Evolutionary conservation across 768 basidiomycete species (phyloP).

Genomic region (Tylopilus intermedius): DNA sequence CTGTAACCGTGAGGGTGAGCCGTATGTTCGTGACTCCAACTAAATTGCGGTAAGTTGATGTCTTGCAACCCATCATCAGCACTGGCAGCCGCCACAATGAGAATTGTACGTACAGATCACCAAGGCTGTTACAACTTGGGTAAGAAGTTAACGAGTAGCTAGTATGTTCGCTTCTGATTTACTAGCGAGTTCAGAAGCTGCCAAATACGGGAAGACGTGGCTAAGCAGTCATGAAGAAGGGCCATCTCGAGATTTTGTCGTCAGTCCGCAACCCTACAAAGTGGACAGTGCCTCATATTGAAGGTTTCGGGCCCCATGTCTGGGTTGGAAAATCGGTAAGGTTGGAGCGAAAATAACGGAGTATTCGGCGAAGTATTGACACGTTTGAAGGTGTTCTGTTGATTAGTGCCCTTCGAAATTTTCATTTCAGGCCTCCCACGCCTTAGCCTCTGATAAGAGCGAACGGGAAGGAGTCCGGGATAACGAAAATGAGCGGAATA

Average conservation of each 20-base stretch:
- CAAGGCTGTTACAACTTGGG: background rate
- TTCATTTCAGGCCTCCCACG: conserved; percentile 4
- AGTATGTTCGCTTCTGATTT: background rate
- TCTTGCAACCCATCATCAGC: too few species aligned
- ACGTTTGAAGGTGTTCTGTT: background rate
- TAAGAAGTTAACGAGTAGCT: background rate
- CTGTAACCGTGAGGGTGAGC: too few species aligned
- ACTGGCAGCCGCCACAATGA: conserved; percentile 11
- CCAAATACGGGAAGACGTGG: background rate
- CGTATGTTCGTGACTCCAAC: too few species aligned
- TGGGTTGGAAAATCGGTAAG: conserved; percentile 6
- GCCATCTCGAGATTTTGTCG: too few species aligned
- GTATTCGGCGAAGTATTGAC: background rate
- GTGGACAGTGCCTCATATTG: too few species aligned
- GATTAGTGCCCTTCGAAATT: background rate
- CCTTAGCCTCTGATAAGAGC: background rate
- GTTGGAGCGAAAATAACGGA: conserved; percentile 22
- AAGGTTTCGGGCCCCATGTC: background rate
- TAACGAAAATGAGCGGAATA: background rate
- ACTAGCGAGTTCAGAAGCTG: conserved; percentile 2
- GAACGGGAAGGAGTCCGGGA: background rate
- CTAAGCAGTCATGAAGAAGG: too few species aligned
- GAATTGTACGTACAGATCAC: background rate
- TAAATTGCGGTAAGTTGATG: too few species aligned
- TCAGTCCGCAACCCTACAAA: too few species aligned